These are phyloP conservation scores for Candida koratica DNA, from an alignment of 805 yeast genomes.

Conservation along the genomic window DNA sequence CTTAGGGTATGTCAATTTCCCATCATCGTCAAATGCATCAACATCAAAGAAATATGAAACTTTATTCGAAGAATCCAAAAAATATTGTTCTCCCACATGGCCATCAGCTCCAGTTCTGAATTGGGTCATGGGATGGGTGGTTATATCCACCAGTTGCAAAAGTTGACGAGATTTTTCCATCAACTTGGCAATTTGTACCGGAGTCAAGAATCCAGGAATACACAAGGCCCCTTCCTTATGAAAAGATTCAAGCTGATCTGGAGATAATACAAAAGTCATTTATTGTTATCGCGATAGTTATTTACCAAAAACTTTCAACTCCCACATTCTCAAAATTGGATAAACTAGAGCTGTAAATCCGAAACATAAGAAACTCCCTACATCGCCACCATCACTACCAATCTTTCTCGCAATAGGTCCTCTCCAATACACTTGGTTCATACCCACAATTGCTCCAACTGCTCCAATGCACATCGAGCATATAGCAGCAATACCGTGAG, in stretches of 20 bases:
- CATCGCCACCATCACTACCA: conserved; percentile 74
- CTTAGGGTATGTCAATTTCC: conserved; percentile 50
- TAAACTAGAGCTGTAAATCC: conserved; percentile 63
- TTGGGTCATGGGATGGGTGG: conserved; percentile 62
- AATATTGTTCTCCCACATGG: conserved; percentile 73
- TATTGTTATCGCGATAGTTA: too few relatives aligned
- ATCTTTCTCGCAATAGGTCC: conserved; percentile 65
- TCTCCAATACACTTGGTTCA: conserved; percentile 82
- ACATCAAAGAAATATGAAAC: conserved; percentile 67
- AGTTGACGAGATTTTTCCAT: conserved; percentile 43
- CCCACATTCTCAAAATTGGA: conserved; percentile 57
- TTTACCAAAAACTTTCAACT: conserved; percentile 54
- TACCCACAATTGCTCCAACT: conserved; percentile 83
- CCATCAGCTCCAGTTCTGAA: conserved; percentile 58
- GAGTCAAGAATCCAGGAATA: conserved; percentile 50
- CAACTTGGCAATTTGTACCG: conserved; percentile 37
- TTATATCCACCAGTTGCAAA: conserved; percentile 47
- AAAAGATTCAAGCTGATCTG: conserved; percentile 49
- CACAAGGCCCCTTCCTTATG: conserved; percentile 58
- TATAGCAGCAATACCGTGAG: conserved; percentile 58
- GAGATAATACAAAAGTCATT: conserved; percentile 28
- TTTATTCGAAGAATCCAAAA: conserved; percentile 65
- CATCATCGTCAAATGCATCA: conserved; percentile 56
- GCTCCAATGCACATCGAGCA: conserved; percentile 77
- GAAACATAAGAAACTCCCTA: conserved; percentile 77